Percentiles rank a stretch among this genome's conserved stretches.
phyloP scores from a whole-genome alignment of 352 stramenopile species.

The Globisporangium barbulae region DNA sequence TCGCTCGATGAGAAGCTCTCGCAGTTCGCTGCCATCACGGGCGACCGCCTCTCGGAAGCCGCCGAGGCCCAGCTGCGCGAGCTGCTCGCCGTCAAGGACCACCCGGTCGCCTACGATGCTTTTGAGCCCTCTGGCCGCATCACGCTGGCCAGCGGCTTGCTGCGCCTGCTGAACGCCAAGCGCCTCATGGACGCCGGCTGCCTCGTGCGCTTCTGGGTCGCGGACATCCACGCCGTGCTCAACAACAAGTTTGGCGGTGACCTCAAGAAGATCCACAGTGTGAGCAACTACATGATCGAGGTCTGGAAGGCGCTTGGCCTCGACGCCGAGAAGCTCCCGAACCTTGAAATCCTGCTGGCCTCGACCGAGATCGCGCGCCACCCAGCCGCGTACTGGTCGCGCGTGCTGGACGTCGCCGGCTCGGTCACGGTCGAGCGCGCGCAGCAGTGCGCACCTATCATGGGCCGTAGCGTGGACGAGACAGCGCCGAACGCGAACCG shows the following conservation, averaged over 20 bases:
- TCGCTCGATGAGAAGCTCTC: constrained; percentile 63
- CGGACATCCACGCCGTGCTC: constrained; percentile 98
- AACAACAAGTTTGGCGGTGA: constrained; percentile 99
- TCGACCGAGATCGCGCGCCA: constrained; percentile 92
- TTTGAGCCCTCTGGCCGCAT: constrained; percentile 98
- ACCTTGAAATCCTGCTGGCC: constrained; percentile 98
- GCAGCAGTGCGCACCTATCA: constrained; percentile 98
- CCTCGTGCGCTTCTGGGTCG: constrained; percentile 98
- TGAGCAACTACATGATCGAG: constrained; percentile 96
- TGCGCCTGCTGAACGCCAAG: constrained; percentile 95
- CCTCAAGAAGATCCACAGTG: constrained; percentile 94
- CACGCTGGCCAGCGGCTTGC: constrained; percentile 96
- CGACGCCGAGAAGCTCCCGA: constrained; percentile 82
- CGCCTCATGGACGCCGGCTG: constrained; percentile 88
- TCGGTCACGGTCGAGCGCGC: constrained; percentile 90
- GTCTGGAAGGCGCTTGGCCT: constrained; percentile 99
- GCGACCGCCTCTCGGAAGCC: constrained; percentile 32
- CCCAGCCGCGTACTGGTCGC: constrained; percentile 90
- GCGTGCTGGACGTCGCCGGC: constrained; percentile 90
- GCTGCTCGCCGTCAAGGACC: constrained; percentile 75
- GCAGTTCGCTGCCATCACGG: constrained; percentile 53
- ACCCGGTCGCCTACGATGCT: constrained; percentile 95
- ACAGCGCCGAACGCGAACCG: constrained; percentile 89
- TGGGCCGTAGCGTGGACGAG: constrained; percentile 91
- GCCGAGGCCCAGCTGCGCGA: constrained; percentile 69